Evolutionary conservation across 345 rosid genomes (phyloP).

Genomic region (Pistacia vera): DNA sequence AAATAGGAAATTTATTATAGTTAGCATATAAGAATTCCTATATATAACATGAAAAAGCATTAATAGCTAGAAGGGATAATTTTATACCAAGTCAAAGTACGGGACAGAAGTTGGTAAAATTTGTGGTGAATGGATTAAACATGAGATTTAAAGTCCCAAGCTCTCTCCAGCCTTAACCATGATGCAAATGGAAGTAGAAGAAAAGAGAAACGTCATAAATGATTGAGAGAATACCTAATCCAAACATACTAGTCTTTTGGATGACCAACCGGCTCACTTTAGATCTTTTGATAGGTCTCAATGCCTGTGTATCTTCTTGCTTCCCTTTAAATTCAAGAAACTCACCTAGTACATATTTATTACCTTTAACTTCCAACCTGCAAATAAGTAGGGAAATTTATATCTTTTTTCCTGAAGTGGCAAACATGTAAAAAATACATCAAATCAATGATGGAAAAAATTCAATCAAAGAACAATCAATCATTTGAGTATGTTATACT

Average conservation of each 20-base stretch:
- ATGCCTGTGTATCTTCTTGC: slow-evolving; percentile 59
- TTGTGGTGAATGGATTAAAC: background rate
- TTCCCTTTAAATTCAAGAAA: slow-evolving; percentile 87
- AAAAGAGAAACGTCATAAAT: slow-evolving; percentile 5
- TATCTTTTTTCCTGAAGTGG: slow-evolving; percentile 8
- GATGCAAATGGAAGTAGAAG: background rate
- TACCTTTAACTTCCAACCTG: slow-evolving; percentile 88
- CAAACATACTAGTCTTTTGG: slow-evolving; percentile 92
- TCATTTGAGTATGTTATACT: background rate
- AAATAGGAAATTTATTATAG: background rate
- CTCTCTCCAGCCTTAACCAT: background rate
- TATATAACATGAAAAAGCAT: background rate
- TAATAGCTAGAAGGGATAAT: background rate
- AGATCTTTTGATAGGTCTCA: slow-evolving; percentile 77
- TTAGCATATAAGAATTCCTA: background rate
- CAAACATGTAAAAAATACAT: background rate
- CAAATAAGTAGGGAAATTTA: slow-evolving; percentile 10
- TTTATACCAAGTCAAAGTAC: background rate
- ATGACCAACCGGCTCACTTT: slow-evolving; percentile 62
- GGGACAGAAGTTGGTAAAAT: no score
- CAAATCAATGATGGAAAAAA: background rate
- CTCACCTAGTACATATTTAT: slow-evolving; percentile 77
- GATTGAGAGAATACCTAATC: slow-evolving; percentile 58
- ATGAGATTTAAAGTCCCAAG: slow-evolving; percentile 3
- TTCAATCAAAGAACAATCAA: background rate